Evolutionary conservation across 768 basidiomycete genomes (phyloP).

Genomic region (Tricholoma sp.): DNA sequence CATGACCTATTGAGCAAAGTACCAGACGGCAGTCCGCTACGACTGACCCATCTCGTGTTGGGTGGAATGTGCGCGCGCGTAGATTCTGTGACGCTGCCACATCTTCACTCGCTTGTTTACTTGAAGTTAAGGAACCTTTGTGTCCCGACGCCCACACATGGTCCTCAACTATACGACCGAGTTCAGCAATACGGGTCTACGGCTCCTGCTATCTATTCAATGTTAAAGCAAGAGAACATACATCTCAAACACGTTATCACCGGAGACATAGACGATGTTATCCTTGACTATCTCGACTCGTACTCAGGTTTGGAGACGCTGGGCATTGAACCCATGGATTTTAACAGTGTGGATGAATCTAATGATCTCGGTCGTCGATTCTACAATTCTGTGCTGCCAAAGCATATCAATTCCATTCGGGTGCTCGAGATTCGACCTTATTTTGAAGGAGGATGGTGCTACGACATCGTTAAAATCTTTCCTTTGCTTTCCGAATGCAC

Average conservation of each 20-base stretch:
- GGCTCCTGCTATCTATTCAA: background rate
- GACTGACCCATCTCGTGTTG: background rate
- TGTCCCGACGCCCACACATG: no score
- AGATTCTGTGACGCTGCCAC: background rate
- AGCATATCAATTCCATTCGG: background rate
- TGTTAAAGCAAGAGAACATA: background rate
- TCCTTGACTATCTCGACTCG: background rate
- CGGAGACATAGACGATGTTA: background rate
- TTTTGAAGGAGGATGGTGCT: background rate
- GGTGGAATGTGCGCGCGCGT: background rate
- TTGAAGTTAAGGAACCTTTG: no score
- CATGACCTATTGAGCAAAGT: background rate
- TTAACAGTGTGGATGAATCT: background rate
- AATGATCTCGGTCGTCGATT: background rate
- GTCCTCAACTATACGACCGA: no score
- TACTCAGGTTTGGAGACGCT: background rate
- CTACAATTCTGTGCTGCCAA: background rate
- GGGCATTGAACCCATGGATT: background rate
- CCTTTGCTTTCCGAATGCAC: background rate
- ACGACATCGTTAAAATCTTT: background rate
- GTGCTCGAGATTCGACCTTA: background rate
- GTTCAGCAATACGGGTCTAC: background rate
- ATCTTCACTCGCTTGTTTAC: background rate
- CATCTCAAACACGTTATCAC: background rate
- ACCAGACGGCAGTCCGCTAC: background rate